Evolutionary conservation across 2,329 filamentous ascomycete genomes (phyloP), one percentile per base, ranked within the genome.

Genomic region (Pyrenochaeta sp.): DNA sequence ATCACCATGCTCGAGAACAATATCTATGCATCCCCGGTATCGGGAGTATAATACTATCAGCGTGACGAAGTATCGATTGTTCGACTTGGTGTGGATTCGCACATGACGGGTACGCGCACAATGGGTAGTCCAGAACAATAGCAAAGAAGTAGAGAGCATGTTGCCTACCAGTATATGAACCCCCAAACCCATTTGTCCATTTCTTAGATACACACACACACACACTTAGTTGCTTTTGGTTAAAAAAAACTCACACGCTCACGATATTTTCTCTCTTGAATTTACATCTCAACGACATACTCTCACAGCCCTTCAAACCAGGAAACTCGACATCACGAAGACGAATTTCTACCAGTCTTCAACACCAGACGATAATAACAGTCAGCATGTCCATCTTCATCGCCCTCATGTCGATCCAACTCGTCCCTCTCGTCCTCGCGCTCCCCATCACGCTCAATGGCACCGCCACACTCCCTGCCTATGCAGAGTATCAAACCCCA

Each of bases 71-170:
- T 14, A 42, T 14, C 36, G 36, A 18, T 43, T 37, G 21, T 35
- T 35, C 36, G 14, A 36, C 17, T 12, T 20, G 32, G 20, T 29
- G n/a, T 15, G n/a, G 3, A 7, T 14, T 18, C 35, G 7, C 11
- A 2, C 17, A 39, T 17, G 9, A 2, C 21, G 7, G n/a, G 27
- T 31, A 21, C 45, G 29, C 20, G 27, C n/a, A 45, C 42, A 45
- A 49, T 54, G 45, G 27, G 39, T 49, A 54, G 45, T 27, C 2
- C 39, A 30, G n/a, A 31, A 54, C 51, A 54, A 49, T 48, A 27
- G 37, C 15, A 54, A 33, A 10, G n/a, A 31, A 7, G 3, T 11
- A 18, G 30, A 9, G n/a, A 17, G 1, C 35, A 23, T 7, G 23
- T n/a, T 35, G 12, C 9, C 21, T 7, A 18, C 18, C 11, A 17